These are phyloP conservation scores for Tetradesmus obliquus DNA, from an alignment of 139 green algal species.

Conservation along the genomic window DNA sequence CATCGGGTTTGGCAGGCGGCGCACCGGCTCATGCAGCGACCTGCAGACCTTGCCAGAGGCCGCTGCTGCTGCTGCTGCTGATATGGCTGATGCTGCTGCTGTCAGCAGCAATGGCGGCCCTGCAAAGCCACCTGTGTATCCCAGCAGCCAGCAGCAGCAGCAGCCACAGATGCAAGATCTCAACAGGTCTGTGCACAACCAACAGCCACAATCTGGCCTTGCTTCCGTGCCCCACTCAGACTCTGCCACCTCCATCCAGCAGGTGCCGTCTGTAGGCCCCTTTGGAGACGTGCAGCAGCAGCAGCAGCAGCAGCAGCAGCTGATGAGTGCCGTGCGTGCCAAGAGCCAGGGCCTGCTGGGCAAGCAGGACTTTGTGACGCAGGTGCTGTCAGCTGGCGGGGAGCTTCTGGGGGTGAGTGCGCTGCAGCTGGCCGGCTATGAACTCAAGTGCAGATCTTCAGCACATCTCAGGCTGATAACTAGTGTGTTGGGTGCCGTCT, in stretches of 20 bases:
- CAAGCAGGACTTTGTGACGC: slow-evolving; percentile 41
- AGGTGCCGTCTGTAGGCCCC: background rate
- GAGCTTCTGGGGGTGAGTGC: background rate
- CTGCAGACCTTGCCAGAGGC: background rate
- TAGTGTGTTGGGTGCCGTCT: no score
- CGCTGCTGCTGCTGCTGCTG: background rate
- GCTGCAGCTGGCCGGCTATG: background rate
- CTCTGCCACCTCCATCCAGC: background rate
- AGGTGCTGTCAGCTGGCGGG: background rate
- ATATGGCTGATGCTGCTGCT: background rate
- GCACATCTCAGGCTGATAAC: no score
- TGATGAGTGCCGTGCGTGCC: slow-evolving; percentile 29
- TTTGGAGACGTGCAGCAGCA: background rate
- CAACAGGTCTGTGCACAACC: background rate
- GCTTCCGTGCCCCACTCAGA: slow-evolving; percentile 1
- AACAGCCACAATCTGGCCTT: background rate
- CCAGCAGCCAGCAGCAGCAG: background rate
- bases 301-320: slow-evolving; percentile 21
- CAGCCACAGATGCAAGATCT: background rate
- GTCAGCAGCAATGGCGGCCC: background rate
- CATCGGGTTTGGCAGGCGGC: background rate
- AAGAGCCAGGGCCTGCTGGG: slow-evolving; percentile 33
- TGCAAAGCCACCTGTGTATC: background rate
- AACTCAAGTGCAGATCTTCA: no score
- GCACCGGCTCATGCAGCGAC: background rate